phyloP scores from a whole-genome alignment of 1,139 yeast genomes.

The Pichiaceae sp. region DNA sequence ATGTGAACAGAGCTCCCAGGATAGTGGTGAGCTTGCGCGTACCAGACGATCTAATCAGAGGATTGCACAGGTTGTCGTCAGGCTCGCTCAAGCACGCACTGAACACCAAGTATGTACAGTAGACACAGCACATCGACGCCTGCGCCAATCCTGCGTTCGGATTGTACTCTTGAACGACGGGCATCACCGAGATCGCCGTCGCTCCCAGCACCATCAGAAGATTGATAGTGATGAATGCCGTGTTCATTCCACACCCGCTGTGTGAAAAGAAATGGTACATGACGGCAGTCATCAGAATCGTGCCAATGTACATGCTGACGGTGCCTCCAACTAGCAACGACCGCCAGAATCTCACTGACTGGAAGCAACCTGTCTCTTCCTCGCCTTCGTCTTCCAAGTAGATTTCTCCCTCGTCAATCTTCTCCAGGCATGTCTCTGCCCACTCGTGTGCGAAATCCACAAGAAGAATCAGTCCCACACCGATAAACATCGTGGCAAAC shows the following conservation, averaged over 20 bases:
- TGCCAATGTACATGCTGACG: slow-evolving; percentile 67
- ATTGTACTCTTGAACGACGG: slow-evolving; percentile 81
- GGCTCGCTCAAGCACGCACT: slow-evolving; percentile 97
- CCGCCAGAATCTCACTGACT: slow-evolving; percentile 56
- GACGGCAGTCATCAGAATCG: slow-evolving; percentile 60
- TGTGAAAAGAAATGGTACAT: slow-evolving; percentile 84
- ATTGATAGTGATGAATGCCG: slow-evolving; percentile 76
- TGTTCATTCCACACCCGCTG: slow-evolving; percentile 84
- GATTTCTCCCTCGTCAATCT: slow-evolving; percentile 80
- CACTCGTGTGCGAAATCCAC: slow-evolving; percentile 98
- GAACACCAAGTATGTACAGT: slow-evolving; percentile 86
- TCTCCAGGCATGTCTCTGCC: slow-evolving; percentile 94
- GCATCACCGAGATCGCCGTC: slow-evolving; percentile 68
- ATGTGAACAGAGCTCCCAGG: slow-evolving; percentile 88
- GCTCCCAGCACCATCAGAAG: slow-evolving; percentile 54
- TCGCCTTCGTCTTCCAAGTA: slow-evolving; percentile 21
- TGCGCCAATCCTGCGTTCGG: slow-evolving; percentile 97
- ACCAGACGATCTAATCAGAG: slow-evolving; percentile 79
- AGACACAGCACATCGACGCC: slow-evolving; percentile 89
- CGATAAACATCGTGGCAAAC: slow-evolving; percentile 75
- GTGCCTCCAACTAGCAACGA: slow-evolving; percentile 80
- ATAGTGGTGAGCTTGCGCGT: slow-evolving; percentile 86
- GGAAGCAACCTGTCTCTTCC: slow-evolving; percentile 26
- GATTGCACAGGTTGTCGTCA: slow-evolving; percentile 87
- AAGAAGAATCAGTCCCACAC: slow-evolving; percentile 80